Conservation (phyloP, 1,284 basidiomycete species). For the Puccinia hordei region DNA sequence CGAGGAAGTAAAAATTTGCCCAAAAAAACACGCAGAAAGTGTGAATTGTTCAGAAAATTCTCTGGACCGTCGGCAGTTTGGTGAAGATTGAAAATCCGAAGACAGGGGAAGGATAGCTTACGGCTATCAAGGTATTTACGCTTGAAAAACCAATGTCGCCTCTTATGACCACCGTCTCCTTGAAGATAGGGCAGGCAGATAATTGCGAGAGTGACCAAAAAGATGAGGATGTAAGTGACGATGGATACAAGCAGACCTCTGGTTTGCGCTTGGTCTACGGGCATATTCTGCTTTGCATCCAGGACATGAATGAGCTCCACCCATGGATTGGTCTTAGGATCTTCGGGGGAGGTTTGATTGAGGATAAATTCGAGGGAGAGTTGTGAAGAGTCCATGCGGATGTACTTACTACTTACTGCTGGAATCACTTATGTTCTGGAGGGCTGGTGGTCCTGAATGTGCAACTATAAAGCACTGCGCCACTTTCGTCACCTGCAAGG, state of each 20-base stretch:
- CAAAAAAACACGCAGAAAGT: not conserved
- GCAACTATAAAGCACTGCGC: too few relatives aligned
- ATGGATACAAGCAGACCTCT: not conserved
- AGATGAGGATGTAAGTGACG: conserved; percentile 5
- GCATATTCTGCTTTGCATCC: not conserved
- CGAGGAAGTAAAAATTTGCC: not conserved
- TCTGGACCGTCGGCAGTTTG: not conserved
- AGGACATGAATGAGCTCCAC: not conserved
- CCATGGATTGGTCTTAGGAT: conserved; percentile 1
- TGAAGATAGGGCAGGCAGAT: conserved; percentile 21
- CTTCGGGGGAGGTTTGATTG: not conserved
- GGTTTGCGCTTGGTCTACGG: not conserved
- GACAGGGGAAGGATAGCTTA: not conserved
- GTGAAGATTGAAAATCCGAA: not conserved
- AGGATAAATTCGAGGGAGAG: not conserved
- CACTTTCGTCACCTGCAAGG: too few relatives aligned
- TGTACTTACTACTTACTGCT: too few relatives aligned
- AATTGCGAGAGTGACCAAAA: not conserved
- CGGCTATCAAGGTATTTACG: conserved; percentile 14
- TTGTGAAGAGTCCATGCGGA: not conserved
- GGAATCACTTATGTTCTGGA: too few relatives aligned
- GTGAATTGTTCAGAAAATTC: not conserved
- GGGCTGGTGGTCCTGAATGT: too few relatives aligned
- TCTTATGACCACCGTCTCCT: not conserved
- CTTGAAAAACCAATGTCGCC: conserved; percentile 10